These are phyloP conservation scores for Suillus placidus DNA, from an alignment of 768 basidiomycete species.

Conservation along the genomic window DNA sequence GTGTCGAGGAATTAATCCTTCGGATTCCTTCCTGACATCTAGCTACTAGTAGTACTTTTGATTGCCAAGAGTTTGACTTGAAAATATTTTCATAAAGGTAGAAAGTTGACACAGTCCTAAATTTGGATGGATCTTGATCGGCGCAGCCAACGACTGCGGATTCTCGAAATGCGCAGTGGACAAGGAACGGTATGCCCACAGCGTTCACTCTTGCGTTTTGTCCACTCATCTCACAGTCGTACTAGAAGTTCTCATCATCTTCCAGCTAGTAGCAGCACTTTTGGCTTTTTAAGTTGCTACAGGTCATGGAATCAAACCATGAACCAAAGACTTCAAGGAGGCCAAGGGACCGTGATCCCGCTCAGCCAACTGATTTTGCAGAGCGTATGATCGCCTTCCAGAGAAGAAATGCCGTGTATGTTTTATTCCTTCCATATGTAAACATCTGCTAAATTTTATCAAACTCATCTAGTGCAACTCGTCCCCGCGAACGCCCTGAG, in stretches of 20 bases:
- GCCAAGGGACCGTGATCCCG: conserved; percentile 46
- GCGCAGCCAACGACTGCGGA: conserved; percentile 39
- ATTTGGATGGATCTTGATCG: conserved; percentile 36
- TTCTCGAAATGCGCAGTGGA: conserved; percentile 25
- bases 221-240: conserved; percentile 9
- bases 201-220: conserved; percentile 12
- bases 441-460: conserved; percentile 7
- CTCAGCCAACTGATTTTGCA: conserved; percentile 51
- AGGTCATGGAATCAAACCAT: conserved; percentile 32
- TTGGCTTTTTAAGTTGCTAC: conserved; percentile 1
- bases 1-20: background rate
- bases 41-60: no score
- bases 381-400: conserved; percentile 70
- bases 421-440: conserved; percentile 16
- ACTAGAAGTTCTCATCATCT: background rate
- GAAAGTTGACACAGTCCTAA: conserved; percentile 6
- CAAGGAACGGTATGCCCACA: conserved; percentile 7
- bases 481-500: conserved; percentile 51
- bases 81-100: background rate
- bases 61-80: background rate
- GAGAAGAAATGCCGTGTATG: conserved; percentile 63
- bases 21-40: no score
- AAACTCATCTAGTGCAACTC: conserved; percentile 41
- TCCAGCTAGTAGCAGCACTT: conserved; percentile 1
- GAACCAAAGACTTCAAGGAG: conserved; percentile 39